Base-by-base conservation (phyloP, 2,329 filamentous ascomycete species). In the Pseudogymnoascus sp. region DNA sequence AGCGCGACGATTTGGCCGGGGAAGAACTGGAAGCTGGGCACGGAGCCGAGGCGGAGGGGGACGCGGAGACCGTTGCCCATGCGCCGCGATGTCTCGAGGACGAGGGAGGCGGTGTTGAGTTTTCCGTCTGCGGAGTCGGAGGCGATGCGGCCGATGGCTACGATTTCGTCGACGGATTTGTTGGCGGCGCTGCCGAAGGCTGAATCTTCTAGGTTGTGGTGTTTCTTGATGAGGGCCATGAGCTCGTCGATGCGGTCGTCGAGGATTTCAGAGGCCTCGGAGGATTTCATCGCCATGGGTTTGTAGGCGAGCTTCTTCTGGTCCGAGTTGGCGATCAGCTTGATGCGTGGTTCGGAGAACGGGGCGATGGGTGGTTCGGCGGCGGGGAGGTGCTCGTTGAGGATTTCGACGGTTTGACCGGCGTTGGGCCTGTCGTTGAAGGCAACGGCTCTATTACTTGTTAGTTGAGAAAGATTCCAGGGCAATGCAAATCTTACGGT, bases 211-310 rank as follows among this genome's bases (percentile, higher is more conserved):
- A 96, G 78, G 12, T 82, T 78, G 73, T 96, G 84, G 65, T 91
- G 79, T 61, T 87, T 83, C 74, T 90, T 86, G 4, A 96, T 79
- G 1, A 91, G 74, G n/a, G 78, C 76, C 62, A 85, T 81, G 69
- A 97, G 96, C 64, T 92, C 91, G 68, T 97, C 91, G 76, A 99
- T 97, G 67, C 91, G 83, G 74, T 97, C 93, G 74, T 99, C 94
- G 6, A 97, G 81, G 47, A 96, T 90, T 73, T 96, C 92, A 4
- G 93, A 96, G 0, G 91, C 86, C 72, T 97, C 92, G 4, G 90
- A 92, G 6, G 94, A 80, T 70, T 96, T 96, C 91, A 97, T 96
- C 2, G 90, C 88, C 79, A 97, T 87, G 1, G 91, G 90, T 71
- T 92, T 94, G 75, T 97, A 99, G 1, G 80, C 85, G 67, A 97